Percentiles rank a stretch among this genome's conserved stretches.
phyloP scores from a whole-genome alignment of 495 filamentous ascomycete genomes.

The Neurospora sp. region DNA sequence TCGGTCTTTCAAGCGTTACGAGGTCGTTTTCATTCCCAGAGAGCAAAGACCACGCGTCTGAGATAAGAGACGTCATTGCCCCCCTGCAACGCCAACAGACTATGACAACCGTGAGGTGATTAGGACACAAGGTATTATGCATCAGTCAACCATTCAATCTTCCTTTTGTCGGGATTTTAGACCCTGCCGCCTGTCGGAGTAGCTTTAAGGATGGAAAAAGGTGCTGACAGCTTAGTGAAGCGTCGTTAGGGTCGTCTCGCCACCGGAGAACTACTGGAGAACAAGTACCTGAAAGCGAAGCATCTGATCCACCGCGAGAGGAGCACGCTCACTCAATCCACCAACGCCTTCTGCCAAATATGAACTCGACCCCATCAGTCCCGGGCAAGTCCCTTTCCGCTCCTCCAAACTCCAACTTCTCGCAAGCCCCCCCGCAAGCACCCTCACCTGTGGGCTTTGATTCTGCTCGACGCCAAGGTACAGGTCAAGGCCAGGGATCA shows the following conservation, averaged over 20 bases:
- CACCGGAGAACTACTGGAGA: background rate
- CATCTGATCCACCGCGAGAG: background rate
- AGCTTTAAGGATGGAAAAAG: background rate
- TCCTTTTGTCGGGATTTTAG: background rate
- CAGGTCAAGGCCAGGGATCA: conserved; percentile 46
- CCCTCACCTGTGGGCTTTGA: conserved; percentile 36
- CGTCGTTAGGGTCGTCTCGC: background rate
- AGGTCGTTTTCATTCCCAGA: background rate
- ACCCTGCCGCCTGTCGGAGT: background rate
- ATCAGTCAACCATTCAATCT: background rate
- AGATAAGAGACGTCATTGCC: background rate
- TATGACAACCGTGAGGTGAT: background rate
- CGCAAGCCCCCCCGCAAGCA: conserved; percentile 14
- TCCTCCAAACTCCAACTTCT: conserved; percentile 14
- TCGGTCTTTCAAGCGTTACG: background rate
- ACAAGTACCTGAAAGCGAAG: background rate
- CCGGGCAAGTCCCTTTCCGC: conserved; percentile 35
- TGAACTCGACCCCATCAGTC: conserved; percentile 36
- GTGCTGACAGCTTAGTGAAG: background rate
- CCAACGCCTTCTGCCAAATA: conserved; percentile 18
- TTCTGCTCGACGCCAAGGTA: conserved; percentile 50
- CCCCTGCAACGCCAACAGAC: background rate
- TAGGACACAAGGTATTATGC: background rate
- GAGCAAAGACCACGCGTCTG: background rate
- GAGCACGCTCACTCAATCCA: conserved; percentile 5